Evolutionary conservation across 2,329 filamentous ascomycete genomes (phyloP), one percentile per base, ranked within the genome.

Genomic region (Verticillium longisporum): DNA sequence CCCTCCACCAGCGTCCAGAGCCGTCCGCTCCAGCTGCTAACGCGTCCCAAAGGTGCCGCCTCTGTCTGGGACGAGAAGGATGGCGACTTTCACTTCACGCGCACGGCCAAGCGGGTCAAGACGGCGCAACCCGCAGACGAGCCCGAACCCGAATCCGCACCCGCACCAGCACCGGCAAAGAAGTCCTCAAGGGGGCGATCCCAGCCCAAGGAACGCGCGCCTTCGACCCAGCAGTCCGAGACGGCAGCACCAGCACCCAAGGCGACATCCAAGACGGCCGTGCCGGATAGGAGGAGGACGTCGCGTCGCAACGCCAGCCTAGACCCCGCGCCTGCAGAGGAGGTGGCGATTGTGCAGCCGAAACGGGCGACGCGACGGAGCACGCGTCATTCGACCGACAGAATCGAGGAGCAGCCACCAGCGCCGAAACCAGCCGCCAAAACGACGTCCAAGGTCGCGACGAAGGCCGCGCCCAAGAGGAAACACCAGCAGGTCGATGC

Each of bases 21-120:
- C 45, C 18, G 45, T 18, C 45, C n/a, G n/a, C 11, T 18, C n/a
- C 18, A 13, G n/a, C n/a, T 50, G 18, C 45, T 50, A 50, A 50
- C 45, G 18, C 18, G 45, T 26, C 45, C n/a, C 7, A 64, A 88
- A 88, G 68, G 57, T 9, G 31, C 45, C 9, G 31, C 45, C 31
- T 59, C 57, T 33, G 31, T 54, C 9, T 59, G 41, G 41, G 88
- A 91, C 68, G 89, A 93, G 73, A 84, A 89, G 69, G 87, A 90
- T 77, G 90, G 89, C 68, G 90, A 90, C 64, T 93, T 93, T 68
- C 80, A 86, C 61, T 93, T 92, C 72, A 86, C 87, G 65, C 84
- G 89, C 66, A 86, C 82, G 64, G 79, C 87, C 11, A 90, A 90
- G 70, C 77, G 84, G 69, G 80, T 81, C 63, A 91, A 88, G 75